Conservation (phyloP, 192 early-diverging fungal genomes). For the Rhizophagus clarus region DNA sequence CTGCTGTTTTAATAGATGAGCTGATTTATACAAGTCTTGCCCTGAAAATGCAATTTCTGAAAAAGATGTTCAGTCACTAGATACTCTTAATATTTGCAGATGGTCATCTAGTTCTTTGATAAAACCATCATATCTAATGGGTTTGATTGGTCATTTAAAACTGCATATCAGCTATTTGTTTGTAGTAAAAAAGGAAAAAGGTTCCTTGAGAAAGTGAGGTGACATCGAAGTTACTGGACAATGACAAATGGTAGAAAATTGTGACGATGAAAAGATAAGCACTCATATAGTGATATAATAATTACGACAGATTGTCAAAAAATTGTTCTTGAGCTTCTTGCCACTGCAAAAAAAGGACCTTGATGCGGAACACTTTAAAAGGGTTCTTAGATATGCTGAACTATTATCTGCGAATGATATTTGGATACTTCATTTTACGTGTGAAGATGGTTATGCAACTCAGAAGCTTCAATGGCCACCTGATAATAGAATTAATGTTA, state of each 20-base stretch:
- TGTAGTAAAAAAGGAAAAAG: not conserved
- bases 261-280: slow-evolving; percentile 5
- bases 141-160: not conserved
- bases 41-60: slow-evolving; percentile 22
- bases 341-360: slow-evolving; percentile 28
- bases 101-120: not conserved
- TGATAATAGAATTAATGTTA: slow-evolving; percentile 13
- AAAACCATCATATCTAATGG: not conserved
- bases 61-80: slow-evolving; percentile 19
- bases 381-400: slow-evolving; percentile 22
- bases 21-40: slow-evolving; percentile 6
- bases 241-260: slow-evolving; percentile 33
- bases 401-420: slow-evolving; percentile 5
- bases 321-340: slow-evolving; percentile 36
- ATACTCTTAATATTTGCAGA: not conserved
- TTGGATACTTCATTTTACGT: slow-evolving; percentile 35
- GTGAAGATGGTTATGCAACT: slow-evolving; percentile 19
- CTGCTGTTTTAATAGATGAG: slow-evolving; percentile 18
- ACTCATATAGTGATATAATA: slow-evolving; percentile 33
- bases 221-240: slow-evolving; percentile 31
- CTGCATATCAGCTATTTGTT: not conserved
- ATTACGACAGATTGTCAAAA: not conserved
- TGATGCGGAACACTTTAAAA: slow-evolving; percentile 27
- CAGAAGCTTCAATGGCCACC: slow-evolving; percentile 20
- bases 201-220: too few relatives aligned